Percentiles rank a stretch among this genome's conserved stretches.
Evolutionary conservation across 441 rosid genomes (phyloP).

Genomic region (Corymbia calophylla): DNA sequence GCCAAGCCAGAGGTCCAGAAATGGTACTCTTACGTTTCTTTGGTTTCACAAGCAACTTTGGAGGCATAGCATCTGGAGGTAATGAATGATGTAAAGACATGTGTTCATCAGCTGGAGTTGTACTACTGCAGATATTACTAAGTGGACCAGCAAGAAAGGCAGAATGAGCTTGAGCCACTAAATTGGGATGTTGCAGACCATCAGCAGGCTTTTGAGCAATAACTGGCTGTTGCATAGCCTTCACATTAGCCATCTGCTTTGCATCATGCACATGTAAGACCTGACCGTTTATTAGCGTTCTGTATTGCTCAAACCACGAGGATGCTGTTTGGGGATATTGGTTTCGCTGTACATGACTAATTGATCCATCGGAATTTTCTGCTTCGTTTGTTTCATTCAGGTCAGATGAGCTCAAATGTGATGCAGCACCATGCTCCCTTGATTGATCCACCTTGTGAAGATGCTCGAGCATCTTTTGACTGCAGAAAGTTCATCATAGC

Average conservation of each 20-base stretch:
- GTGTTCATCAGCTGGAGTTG: slow-evolving; percentile 23
- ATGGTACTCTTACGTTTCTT: slow-evolving; percentile 52
- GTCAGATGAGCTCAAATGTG: slow-evolving; percentile 14
- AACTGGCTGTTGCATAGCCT: slow-evolving; percentile 21
- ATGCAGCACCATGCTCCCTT: slow-evolving; percentile 13
- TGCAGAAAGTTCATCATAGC: not conserved
- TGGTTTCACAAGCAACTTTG: slow-evolving; percentile 16
- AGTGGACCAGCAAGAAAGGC: slow-evolving; percentile 17
- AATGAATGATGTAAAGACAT: slow-evolving; percentile 24
- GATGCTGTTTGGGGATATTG: slow-evolving; percentile 61
- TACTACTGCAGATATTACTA: slow-evolving; percentile 16
- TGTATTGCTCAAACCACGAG: slow-evolving; percentile 70
- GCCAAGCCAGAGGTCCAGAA: slow-evolving; percentile 49
- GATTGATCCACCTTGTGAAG: slow-evolving; percentile 27
- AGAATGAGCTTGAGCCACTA: slow-evolving; percentile 18
- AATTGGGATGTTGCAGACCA: slow-evolving; percentile 22
- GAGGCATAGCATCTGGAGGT: slow-evolving; percentile 21
- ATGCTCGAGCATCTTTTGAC: slow-evolving; percentile 24
- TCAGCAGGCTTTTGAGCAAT: slow-evolving; percentile 30
- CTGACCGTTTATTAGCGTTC: slow-evolving; percentile 59
- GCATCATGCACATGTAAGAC: slow-evolving; percentile 35
- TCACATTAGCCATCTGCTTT: slow-evolving; percentile 19
- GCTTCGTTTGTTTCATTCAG: slow-evolving; percentile 6
- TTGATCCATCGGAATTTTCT: not conserved
- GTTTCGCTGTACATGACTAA: not conserved